Evolutionary conservation across 1,284 basidiomycete species (phyloP), one percentile per base, ranked within the genome.

Genomic region (Wallemia hederae): DNA sequence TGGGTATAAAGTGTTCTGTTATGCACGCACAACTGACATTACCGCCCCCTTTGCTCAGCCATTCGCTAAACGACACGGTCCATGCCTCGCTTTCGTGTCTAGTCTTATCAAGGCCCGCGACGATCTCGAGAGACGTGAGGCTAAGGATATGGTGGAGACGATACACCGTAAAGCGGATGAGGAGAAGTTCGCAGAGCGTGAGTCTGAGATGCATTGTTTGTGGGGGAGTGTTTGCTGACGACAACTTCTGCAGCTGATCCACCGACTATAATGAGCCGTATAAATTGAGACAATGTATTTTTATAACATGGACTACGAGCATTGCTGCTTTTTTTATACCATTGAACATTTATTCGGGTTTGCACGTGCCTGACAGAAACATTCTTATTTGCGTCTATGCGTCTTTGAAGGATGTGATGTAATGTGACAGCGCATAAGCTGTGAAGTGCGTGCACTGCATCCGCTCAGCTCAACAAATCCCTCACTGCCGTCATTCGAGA

Each of bases 41-140:
- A 33, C n/a, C n/a, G n/a, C n/a, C n/a, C n/a, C n/a, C n/a, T n/a
- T n/a, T 34, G 33, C n/a, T 34, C 33, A 86, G 85, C 78, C 80
- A 14, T 98, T 99, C 70, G 92, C 91, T n/a, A 88, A 90, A 67
- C 79, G 84, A 19, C 85, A 96, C 70, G 92, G 94, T 1, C 88
- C 92, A 15, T 91, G 92, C 66, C 76, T 97, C 29, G 76, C 79
- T 1, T 98, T 97, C 68, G 82, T 94, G 26, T 91, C 98, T 69
- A 78, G 81, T 1, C 66, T 97, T 58, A 83, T 97, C 78, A 85
- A 82, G 68, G 82, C 85, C 2, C 56, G 56, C 24, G 56, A 58
- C 56, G 56, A 58, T n/a, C n/a, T 58, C 15, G 56, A 58, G 17
- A 26, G 24, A 26, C 24, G 27, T 15, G 27, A 26, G 24, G 5